phyloP scores from a whole-genome alignment of 1,139 yeast genomes.

The Magnusiomyces clavatus region DNA sequence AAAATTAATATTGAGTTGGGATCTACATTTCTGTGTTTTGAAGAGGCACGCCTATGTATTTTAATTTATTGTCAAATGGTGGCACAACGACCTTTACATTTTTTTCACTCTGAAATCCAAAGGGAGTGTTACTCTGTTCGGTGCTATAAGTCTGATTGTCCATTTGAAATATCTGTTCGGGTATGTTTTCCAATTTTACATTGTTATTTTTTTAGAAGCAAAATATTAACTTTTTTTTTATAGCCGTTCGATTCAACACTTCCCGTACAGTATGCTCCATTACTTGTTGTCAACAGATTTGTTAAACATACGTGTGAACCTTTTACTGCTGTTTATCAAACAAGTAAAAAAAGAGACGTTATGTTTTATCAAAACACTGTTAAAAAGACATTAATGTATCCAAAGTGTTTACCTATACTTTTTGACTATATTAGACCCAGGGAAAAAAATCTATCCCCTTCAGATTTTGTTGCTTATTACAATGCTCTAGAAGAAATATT shows the following conservation, averaged over 20 bases:
- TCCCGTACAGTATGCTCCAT: slow-evolving; percentile 1
- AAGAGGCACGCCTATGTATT: slow-evolving; percentile 1
- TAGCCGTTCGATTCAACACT: slow-evolving; percentile 1
- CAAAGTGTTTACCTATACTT: slow-evolving; percentile 1
- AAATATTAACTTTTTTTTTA: neutral
- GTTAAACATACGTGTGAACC: neutral
- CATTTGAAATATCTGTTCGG: neutral
- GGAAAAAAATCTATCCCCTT: neutral
- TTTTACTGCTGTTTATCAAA: neutral
- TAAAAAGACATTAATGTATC: neutral
- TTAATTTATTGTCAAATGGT: slow-evolving; percentile 2
- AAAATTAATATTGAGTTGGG: neutral
- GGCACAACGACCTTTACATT: neutral
- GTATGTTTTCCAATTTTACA: neutral
- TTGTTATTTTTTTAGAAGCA: neutral
- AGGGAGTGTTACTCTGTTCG: slow-evolving; percentile 1
- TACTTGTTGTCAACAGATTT: neutral
- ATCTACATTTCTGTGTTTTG: slow-evolving; percentile 2
- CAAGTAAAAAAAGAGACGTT: neutral
- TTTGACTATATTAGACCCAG: slow-evolving; percentile 1
- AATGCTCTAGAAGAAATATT: slow-evolving; percentile 2
- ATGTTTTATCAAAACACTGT: neutral
- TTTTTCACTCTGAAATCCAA: slow-evolving; percentile 1
- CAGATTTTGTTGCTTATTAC: neutral
- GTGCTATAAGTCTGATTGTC: neutral